phyloP scores from a whole-genome alignment of 2,329 filamentous ascomycete genomes.

The Sporothrix curviconia region DNA sequence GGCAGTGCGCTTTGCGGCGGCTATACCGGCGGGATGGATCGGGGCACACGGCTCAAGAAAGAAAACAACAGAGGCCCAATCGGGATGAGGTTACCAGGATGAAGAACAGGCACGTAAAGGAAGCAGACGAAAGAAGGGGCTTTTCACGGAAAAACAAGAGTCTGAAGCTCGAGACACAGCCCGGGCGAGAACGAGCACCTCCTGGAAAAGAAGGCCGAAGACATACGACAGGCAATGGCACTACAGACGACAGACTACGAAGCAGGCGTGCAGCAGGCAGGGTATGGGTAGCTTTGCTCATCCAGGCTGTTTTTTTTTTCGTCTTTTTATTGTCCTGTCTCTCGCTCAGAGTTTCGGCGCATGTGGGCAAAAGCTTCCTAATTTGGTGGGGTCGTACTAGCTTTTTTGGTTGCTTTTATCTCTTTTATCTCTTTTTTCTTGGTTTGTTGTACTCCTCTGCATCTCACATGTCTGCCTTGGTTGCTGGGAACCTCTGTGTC shows the following conservation, averaged over 20 bases:
- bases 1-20: constrained; percentile 9
- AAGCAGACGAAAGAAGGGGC: not conserved
- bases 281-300: too few species aligned
- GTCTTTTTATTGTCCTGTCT: not conserved
- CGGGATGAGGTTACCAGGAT: not conserved
- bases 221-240: not conserved
- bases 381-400: constrained; percentile 7
- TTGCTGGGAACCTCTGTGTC: too few species aligned
- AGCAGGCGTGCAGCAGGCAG: not conserved
- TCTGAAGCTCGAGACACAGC: not conserved
- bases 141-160: constrained; percentile 2
- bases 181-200: not conserved
- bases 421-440: not conserved
- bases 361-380: constrained; percentile 1
- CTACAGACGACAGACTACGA: not conserved
- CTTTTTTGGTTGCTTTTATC: not conserved
- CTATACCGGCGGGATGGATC: constrained; percentile 13
- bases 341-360: not conserved
- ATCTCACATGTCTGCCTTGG: not conserved
- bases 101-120: not conserved
- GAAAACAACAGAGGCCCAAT: not conserved
- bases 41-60: constrained; percentile 6
- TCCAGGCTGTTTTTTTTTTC: too few species aligned
- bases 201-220: constrained; percentile 2
- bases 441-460: not conserved